Evolutionary conservation across 1,284 basidiomycete species (phyloP).

Genomic region (Cryptococcus amylolentus): DNA sequence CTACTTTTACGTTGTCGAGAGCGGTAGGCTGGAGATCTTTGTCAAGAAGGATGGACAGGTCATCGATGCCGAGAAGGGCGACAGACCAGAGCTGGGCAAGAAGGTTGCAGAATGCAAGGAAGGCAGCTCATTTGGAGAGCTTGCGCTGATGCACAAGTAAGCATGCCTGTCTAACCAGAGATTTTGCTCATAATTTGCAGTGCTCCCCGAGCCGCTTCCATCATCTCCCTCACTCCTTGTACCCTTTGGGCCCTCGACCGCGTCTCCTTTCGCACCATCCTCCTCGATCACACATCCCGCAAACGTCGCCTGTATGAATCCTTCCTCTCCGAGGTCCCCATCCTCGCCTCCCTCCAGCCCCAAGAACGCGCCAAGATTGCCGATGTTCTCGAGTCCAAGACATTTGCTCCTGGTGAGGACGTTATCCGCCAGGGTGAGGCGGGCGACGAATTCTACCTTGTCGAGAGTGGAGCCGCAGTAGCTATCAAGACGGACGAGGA

Average conservation of each 20-base stretch:
- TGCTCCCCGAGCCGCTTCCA: slow-evolving; percentile 90
- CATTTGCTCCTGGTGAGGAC: slow-evolving; percentile 76
- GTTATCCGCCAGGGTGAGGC: slow-evolving; percentile 90
- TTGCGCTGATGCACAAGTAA: slow-evolving; percentile 92
- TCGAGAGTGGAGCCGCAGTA: slow-evolving; percentile 86
- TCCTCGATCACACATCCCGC: slow-evolving; percentile 77
- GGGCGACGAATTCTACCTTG: slow-evolving; percentile 95
- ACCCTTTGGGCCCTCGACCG: slow-evolving; percentile 94
- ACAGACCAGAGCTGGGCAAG: slow-evolving; percentile 58
- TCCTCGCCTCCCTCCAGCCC: slow-evolving; percentile 78
- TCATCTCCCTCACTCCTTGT: slow-evolving; percentile 76
- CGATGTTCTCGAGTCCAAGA: slow-evolving; percentile 82
- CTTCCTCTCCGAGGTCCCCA: slow-evolving; percentile 86
- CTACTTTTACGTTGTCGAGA: slow-evolving; percentile 96
- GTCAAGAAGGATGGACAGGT: slow-evolving; percentile 57
- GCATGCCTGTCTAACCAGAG: slow-evolving; percentile 11
- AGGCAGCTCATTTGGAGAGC: slow-evolving; percentile 89
- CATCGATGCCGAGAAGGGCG: slow-evolving; percentile 57
- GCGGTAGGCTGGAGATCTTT: slow-evolving; percentile 81
- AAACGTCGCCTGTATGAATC: slow-evolving; percentile 92
- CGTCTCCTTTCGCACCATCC: slow-evolving; percentile 97
- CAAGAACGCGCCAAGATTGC: slow-evolving; percentile 94
- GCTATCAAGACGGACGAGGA: slow-evolving; percentile 72
- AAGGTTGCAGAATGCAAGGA: slow-evolving; percentile 81
- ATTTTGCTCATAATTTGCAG: slow-evolving; percentile 17